phyloP scores from a whole-genome alignment of 352 stramenopile genomes.

The Pythium inflatum region DNA sequence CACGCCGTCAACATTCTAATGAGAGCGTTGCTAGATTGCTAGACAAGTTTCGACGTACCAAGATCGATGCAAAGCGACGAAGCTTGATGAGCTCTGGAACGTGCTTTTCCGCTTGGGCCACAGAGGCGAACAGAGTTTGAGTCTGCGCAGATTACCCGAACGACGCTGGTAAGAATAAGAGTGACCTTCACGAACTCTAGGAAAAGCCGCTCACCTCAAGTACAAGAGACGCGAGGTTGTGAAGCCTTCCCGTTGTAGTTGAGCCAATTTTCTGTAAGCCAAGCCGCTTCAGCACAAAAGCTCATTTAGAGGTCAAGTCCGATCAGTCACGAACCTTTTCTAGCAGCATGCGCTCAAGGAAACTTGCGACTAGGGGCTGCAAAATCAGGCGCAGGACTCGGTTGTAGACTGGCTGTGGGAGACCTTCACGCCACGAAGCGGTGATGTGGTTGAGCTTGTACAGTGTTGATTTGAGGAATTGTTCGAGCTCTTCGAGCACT shows the following conservation, averaged over 20 bases:
- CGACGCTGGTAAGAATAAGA: too few species aligned
- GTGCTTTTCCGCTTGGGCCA: slow-evolving; percentile 55
- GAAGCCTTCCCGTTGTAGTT: slow-evolving; percentile 18
- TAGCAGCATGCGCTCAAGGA: slow-evolving; percentile 56
- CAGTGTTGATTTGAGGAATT: slow-evolving; percentile 56
- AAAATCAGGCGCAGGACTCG: slow-evolving; percentile 57
- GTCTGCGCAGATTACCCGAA: too few species aligned
- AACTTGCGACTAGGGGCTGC: slow-evolving; percentile 56
- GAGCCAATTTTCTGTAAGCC: slow-evolving; percentile 24
- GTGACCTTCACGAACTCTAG: too few species aligned
- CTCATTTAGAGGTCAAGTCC: not conserved
- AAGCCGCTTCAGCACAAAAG: not conserved
- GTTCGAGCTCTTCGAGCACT: slow-evolving; percentile 43
- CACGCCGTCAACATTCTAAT: not conserved
- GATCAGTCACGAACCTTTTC: slow-evolving; percentile 39
- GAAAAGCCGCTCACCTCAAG: slow-evolving; percentile 35
- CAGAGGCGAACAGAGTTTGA: slow-evolving; percentile 51
- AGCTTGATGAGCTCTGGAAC: slow-evolving; percentile 55
- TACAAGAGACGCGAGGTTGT: slow-evolving; percentile 26
- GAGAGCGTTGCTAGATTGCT: not conserved
- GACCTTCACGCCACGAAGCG: slow-evolving; percentile 66
- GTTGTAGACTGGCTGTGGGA: slow-evolving; percentile 57
- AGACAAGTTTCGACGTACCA: slow-evolving; percentile 41
- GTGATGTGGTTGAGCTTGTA: slow-evolving; percentile 72
- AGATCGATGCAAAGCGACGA: slow-evolving; percentile 47